Conservation (phyloP, 345 rosid genomes). For the Citrus australasica region DNA sequence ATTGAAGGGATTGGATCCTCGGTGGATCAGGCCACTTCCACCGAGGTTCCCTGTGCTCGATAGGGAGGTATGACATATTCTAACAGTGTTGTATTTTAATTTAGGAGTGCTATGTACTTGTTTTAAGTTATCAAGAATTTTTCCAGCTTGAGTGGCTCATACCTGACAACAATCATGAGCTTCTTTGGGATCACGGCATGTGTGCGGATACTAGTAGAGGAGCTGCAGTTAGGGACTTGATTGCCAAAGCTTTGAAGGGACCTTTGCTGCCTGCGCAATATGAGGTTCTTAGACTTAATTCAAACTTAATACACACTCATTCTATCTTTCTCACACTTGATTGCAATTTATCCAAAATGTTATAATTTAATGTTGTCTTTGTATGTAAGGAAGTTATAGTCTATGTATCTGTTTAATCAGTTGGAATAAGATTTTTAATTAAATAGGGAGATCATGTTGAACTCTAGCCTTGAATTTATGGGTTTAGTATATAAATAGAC, state of each 20-base stretch:
- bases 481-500: not conserved
- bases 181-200: conserved; percentile 95
- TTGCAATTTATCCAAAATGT: not conserved
- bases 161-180: conserved; percentile 94
- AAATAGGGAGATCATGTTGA: not conserved
- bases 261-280: conserved; percentile 76
- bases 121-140: conserved; percentile 12
- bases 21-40: conserved; percentile 81
- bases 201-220: conserved; percentile 99
- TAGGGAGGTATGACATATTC: conserved; percentile 55
- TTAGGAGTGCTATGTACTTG: not conserved
- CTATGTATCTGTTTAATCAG: not conserved
- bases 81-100: conserved; percentile 1
- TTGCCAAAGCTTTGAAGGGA: conserved; percentile 81
- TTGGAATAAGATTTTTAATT: not conserved
- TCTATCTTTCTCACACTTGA: not conserved
- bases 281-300: conserved; percentile 47
- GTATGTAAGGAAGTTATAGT: not conserved
- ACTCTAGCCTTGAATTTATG: not conserved
- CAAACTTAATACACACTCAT: not conserved
- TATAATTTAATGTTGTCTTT: not conserved
- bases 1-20: conserved; percentile 56
- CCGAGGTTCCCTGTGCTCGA: conserved; percentile 76
- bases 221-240: conserved; percentile 79
- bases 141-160: conserved; percentile 88